phyloP scores from a whole-genome alignment of 208 protist genomes.

The Leishmania amazonensis region DNA sequence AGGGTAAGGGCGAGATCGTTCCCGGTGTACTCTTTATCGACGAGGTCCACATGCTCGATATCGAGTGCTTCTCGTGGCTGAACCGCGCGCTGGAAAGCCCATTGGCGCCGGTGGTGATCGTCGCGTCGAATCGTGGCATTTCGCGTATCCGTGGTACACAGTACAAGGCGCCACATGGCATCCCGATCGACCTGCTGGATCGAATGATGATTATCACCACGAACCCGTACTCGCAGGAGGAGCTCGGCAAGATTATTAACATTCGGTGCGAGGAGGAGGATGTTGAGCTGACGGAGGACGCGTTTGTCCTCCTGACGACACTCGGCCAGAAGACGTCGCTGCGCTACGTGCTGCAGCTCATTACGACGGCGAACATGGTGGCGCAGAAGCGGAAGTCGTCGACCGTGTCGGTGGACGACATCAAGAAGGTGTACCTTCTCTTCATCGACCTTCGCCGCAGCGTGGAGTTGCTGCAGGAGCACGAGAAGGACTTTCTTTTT shows the following conservation, averaged over 20 bases:
- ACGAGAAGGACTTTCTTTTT: constrained; percentile 93
- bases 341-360: constrained; percentile 99
- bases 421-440: constrained; percentile 97
- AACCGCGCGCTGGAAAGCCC: constrained; percentile 99
- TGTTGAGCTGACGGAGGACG: constrained; percentile 98
- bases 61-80: constrained; percentile 99
- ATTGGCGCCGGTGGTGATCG: constrained; percentile 98
- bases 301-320: constrained; percentile 95
- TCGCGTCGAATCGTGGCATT: constrained; percentile 99
- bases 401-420: constrained; percentile 95
- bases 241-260: constrained; percentile 97
- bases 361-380: constrained; percentile 97
- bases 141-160: constrained; percentile 99
- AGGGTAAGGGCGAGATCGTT: constrained; percentile 99
- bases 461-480: constrained; percentile 88
- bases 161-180: constrained; percentile 98
- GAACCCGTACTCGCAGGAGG: constrained; percentile 93
- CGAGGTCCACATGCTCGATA: constrained; percentile 99
- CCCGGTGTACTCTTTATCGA: constrained; percentile 98
- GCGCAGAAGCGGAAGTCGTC: constrained; percentile 93
- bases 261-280: constrained; percentile 99
- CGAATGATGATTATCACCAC: constrained; percentile 99
- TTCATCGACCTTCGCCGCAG: constrained; percentile 97
- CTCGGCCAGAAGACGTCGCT: constrained; percentile 97
- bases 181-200: constrained; percentile 98